phyloP scores from a whole-genome alignment of 2,329 filamentous ascomycete species.

The Rasamsonia emersonii region DNA sequence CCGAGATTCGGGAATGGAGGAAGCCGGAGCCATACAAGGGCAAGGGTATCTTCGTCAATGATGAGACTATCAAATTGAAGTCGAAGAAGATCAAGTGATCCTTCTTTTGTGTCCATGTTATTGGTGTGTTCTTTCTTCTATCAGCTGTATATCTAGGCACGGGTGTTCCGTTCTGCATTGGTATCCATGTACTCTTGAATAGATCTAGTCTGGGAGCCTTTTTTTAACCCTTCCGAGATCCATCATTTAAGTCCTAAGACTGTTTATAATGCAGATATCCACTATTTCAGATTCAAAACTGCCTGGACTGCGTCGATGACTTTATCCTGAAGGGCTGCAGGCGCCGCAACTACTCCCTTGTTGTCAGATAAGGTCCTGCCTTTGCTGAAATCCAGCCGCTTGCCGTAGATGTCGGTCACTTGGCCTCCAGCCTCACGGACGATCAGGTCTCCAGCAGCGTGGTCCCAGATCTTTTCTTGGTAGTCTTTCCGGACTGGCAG shows the following conservation, averaged over 20 bases:
- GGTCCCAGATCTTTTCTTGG: slow-evolving; percentile 99
- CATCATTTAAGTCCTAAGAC: too few species aligned
- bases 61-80: slow-evolving; percentile 96
- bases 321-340: slow-evolving; percentile 62
- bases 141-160: slow-evolving; percentile 17
- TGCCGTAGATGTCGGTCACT: slow-evolving; percentile 83
- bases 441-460: slow-evolving; percentile 89
- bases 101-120: slow-evolving; percentile 9
- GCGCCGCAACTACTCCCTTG: slow-evolving; percentile 88
- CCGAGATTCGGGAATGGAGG: slow-evolving; percentile 79
- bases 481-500: slow-evolving; percentile 79
- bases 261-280: too few species aligned
- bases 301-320: slow-evolving; percentile 77
- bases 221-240: too few species aligned
- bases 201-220: slow-evolving; percentile 20
- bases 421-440: slow-evolving; percentile 87
- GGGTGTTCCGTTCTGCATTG: slow-evolving; percentile 15
- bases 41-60: slow-evolving; percentile 97
- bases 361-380: slow-evolving; percentile 82
- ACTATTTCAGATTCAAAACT: slow-evolving; percentile 52
- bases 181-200: slow-evolving; percentile 27
- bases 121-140: slow-evolving; percentile 7
- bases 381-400: slow-evolving; percentile 73
- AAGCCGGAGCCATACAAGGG: slow-evolving; percentile 97
- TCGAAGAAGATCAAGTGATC: slow-evolving; percentile 88